Evolutionary conservation across 2,329 filamentous ascomycete genomes (phyloP).

Genomic region (Trichoderma simmonsii): DNA sequence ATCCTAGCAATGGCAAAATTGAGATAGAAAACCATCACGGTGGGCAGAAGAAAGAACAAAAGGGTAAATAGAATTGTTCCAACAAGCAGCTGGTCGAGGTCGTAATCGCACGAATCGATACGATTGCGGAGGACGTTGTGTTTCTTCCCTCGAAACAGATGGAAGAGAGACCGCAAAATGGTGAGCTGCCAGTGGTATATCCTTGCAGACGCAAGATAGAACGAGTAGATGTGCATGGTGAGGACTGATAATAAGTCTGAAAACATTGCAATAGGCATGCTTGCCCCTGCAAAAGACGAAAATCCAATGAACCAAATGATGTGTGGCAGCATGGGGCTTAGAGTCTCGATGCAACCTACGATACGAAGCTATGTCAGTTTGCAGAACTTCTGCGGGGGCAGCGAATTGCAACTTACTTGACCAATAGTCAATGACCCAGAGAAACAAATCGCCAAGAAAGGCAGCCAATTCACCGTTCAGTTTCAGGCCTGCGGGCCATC

Average conservation of each 20-base stretch:
- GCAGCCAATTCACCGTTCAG: conserved; percentile 88
- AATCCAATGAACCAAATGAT: conserved; percentile 92
- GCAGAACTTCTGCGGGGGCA: neutral
- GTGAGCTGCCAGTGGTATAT: conserved; percentile 99
- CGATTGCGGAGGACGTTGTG: conserved; percentile 94
- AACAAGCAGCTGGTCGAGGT: conserved; percentile 91
- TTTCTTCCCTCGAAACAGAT: conserved; percentile 97
- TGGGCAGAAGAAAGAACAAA: conserved; percentile 90
- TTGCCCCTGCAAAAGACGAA: conserved; percentile 91
- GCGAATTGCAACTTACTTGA: conserved; percentile 57
- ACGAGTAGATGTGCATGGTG: conserved; percentile 95
- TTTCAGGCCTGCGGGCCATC: conserved; percentile 90
- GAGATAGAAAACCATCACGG: conserved; percentile 92
- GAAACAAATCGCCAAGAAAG: conserved; percentile 92
- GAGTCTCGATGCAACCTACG: conserved; percentile 69
- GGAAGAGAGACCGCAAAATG: conserved; percentile 95
- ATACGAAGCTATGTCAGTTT: conserved; percentile 26
- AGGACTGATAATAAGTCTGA: conserved; percentile 89
- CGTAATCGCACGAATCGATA: conserved; percentile 98
- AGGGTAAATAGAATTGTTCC: conserved; percentile 96
- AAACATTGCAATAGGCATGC: conserved; percentile 93
- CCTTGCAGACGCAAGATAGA: conserved; percentile 92
- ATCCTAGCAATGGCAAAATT: conserved; percentile 94
- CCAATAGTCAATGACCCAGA: conserved; percentile 99
- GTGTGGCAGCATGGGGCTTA: conserved; percentile 77